Percentiles rank a stretch among this genome's conserved stretches.
These are phyloP conservation scores for Coemansia sp. DNA, from an alignment of 192 early-diverging fungal genomes.

Conservation along the genomic window DNA sequence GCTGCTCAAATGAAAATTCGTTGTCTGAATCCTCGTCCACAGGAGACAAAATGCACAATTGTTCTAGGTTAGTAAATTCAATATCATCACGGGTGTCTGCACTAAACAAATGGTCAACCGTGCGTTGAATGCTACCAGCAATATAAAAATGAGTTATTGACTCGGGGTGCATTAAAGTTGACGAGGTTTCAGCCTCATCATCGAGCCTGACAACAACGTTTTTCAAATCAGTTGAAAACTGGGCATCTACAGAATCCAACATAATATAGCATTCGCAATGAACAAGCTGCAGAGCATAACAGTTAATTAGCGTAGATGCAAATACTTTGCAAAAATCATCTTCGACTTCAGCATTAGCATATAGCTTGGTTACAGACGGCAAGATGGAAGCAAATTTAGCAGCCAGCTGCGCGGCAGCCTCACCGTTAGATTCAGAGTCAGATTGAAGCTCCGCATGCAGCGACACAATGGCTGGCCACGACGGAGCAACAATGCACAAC, in stretches of 20 bases:
- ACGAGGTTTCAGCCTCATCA: not conserved
- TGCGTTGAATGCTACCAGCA: not conserved
- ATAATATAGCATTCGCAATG: constrained; percentile 1
- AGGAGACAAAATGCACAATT: constrained; percentile 4
- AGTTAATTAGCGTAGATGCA: not conserved
- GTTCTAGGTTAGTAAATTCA: constrained; percentile 2
- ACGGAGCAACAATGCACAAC: constrained; percentile 1
- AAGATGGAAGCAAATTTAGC: not conserved
- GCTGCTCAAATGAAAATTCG: not conserved
- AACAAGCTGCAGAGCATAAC: constrained; percentile 4
- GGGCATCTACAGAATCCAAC: not conserved
- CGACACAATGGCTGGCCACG: not conserved
- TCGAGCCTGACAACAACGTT: not conserved
- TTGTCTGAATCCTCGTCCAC: not conserved
- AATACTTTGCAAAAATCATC: constrained; percentile 5
- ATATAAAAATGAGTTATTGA: constrained; percentile 1
- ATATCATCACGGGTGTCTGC: not conserved
- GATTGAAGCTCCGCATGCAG: constrained; percentile 7
- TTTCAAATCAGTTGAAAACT: not conserved
- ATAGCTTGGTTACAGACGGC: not conserved
- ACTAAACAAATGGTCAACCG: not conserved
- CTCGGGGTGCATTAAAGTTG: not conserved
- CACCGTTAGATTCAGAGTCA: not conserved
- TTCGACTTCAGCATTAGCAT: not conserved
- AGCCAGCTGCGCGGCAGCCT: not conserved